Evolutionary conservation across 2,329 filamentous ascomycete genomes (phyloP).

Genomic region (Penicillium frequentans): DNA sequence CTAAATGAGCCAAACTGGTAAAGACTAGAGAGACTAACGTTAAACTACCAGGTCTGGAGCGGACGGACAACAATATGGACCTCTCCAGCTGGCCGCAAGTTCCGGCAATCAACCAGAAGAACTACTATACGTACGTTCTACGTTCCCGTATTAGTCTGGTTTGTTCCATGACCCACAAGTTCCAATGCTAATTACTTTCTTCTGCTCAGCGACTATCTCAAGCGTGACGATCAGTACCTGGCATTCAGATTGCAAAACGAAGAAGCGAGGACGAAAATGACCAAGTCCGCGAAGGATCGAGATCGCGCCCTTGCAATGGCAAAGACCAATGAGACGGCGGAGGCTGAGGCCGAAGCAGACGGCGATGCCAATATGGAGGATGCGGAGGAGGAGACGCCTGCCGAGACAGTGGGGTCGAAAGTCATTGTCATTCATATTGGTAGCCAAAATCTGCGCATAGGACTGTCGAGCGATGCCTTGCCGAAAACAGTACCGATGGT

Average conservation of each 20-base stretch:
- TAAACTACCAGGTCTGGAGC: conserved; percentile 70
- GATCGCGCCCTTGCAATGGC: conserved; percentile 80
- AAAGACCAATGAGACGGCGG: conserved; percentile 65
- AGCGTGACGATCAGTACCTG: conserved; percentile 94
- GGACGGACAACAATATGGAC: conserved; percentile 98
- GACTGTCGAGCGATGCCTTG: conserved; percentile 90
- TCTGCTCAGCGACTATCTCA: conserved; percentile 80
- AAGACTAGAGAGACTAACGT: not conserved
- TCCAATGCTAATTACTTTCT: conserved; percentile 14
- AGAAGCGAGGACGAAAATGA: conserved; percentile 77
- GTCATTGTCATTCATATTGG: conserved; percentile 94
- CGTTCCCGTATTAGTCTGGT: conserved; percentile 30
- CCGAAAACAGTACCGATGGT: conserved; percentile 94
- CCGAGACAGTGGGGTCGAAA: conserved; percentile 74
- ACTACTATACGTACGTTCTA: conserved; percentile 90
- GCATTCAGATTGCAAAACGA: conserved; percentile 86
- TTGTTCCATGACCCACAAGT: not conserved
- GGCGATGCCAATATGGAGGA: conserved; percentile 60
- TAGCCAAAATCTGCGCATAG: conserved; percentile 92
- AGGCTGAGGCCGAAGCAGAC: conserved; percentile 41
- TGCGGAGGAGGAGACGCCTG: conserved; percentile 51
- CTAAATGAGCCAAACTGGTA: not conserved
- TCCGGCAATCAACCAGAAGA: conserved; percentile 96
- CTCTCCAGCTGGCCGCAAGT: conserved; percentile 92
- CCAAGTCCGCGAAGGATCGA: conserved; percentile 82